Evolutionary conservation across 2,329 filamentous ascomycete genomes (phyloP).

Genomic region (Penicillium sp.): DNA sequence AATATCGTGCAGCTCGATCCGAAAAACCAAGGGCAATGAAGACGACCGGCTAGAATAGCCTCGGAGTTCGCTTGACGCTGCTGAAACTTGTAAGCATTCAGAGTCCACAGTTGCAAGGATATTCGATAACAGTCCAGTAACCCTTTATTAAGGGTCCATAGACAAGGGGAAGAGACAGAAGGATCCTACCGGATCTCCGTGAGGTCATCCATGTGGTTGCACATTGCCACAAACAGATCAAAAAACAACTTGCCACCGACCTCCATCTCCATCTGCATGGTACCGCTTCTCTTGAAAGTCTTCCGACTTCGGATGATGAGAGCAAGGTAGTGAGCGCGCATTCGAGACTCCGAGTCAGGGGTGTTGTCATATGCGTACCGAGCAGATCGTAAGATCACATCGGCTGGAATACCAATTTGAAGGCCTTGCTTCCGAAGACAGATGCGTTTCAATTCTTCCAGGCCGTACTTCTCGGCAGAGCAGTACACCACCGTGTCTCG

Average conservation of each 20-base stretch:
- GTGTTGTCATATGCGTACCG: conserved; percentile 96
- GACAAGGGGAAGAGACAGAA: conserved; percentile 11
- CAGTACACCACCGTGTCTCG: conserved; percentile 95
- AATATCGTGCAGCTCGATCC: conserved; percentile 28
- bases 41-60: conserved; percentile 49
- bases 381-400: conserved; percentile 84
- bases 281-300: conserved; percentile 97
- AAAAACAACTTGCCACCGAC: conserved; percentile 93
- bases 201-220: conserved; percentile 96
- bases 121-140: background rate
- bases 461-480: conserved; percentile 81
- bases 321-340: conserved; percentile 95
- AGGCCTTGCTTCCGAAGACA: conserved; percentile 92
- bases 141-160: conserved; percentile 10
- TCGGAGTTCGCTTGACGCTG: conserved; percentile 54
- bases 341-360: conserved; percentile 83
- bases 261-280: conserved; percentile 99
- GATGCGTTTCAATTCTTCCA: conserved; percentile 89
- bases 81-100: conserved; percentile 19
- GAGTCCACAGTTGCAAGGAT: conserved; percentile 1
- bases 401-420: conserved; percentile 87
- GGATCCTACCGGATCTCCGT: conserved; percentile 74
- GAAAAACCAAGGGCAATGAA: conserved; percentile 2
- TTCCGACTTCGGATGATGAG: conserved; percentile 96
- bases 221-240: conserved; percentile 96